Conservation (phyloP, 495 filamentous ascomycete genomes). For the Penicillium bialowiezense region DNA sequence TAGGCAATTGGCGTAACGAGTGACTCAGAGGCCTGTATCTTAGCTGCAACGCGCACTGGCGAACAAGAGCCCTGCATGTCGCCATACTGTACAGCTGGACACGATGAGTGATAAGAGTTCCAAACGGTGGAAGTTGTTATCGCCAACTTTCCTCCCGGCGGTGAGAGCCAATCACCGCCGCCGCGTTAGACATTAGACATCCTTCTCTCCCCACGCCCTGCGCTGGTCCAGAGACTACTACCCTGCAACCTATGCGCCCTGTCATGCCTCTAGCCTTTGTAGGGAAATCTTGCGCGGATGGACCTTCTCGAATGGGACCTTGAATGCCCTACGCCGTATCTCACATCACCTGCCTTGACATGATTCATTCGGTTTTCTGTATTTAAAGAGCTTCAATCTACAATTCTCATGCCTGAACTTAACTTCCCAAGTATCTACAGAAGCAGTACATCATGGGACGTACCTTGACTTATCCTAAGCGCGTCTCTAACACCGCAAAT, state of each 20-base stretch:
- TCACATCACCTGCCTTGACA: background rate
- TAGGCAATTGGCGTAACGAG: constrained; percentile 9
- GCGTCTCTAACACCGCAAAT: constrained; percentile 66
- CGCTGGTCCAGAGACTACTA: too few species aligned
- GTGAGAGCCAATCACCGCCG: constrained; percentile 30
- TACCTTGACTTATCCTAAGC: constrained; percentile 65
- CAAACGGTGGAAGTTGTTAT: constrained; percentile 8
- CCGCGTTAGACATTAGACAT: constrained; percentile 11
- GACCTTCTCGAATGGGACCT: constrained; percentile 16
- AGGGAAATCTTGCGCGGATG: constrained; percentile 13
- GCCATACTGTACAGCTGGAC: constrained; percentile 28
- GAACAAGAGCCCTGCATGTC: constrained; percentile 33
- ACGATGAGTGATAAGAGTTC: constrained; percentile 6
- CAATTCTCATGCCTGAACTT: background rate
- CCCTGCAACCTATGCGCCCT: background rate
- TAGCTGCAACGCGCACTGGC: constrained; percentile 34
- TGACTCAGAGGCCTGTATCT: constrained; percentile 8
- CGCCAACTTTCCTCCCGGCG: constrained; percentile 23
- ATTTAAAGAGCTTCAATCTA: background rate
- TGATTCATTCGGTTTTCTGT: too few species aligned
- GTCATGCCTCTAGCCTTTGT: constrained; percentile 1
- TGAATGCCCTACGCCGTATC: constrained; percentile 2
- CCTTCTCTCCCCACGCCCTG: constrained; percentile 2
- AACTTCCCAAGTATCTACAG: background rate
- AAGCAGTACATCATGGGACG: constrained; percentile 36